Conservation (phyloP, 225 moss, liverwort and hornwort genomes). For the Physcomitrium patens region DNA sequence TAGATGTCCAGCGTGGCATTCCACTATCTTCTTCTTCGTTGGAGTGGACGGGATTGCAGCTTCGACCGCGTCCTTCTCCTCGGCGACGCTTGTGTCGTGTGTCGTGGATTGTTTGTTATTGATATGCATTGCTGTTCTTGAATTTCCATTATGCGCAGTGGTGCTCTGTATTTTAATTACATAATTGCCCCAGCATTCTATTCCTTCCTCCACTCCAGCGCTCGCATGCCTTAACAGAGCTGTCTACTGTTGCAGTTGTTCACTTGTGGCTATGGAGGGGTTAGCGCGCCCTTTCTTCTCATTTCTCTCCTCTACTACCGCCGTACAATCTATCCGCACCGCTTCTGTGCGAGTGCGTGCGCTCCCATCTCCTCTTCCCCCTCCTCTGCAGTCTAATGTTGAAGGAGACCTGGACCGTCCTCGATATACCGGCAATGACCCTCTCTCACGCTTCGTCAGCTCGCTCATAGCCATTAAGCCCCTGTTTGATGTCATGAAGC, state of each 20-base stretch:
- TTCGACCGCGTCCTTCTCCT: not conserved
- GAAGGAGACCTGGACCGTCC: slow-evolving; percentile 59
- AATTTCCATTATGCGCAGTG: not conserved
- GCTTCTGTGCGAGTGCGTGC: slow-evolving; percentile 25
- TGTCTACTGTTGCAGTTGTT: not conserved
- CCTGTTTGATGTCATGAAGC: slow-evolving; percentile 52
- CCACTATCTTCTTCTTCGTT: not conserved
- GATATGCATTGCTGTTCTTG: no score
- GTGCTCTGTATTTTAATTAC: not conserved
- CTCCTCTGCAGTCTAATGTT: not conserved
- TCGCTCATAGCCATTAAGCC: slow-evolving; percentile 77
- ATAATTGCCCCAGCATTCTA: not conserved
- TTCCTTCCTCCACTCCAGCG: not conserved
- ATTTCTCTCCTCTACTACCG: not conserved
- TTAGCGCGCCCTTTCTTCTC: slow-evolving; percentile 21
- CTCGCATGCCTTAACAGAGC: no score
- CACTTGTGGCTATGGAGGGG: slow-evolving; percentile 34
- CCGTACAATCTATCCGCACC: slow-evolving; percentile 15
- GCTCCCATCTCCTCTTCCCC: slow-evolving; percentile 23
- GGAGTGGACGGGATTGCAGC: slow-evolving; percentile 10
- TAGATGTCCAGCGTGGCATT: slow-evolving; percentile 26
- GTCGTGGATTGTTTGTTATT: no score
- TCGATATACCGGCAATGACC: slow-evolving; percentile 66
- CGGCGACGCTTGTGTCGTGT: not conserved
- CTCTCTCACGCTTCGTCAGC: slow-evolving; percentile 67